Evolutionary conservation across 148 eudicot species (phyloP).

Genomic region (Beta vulgaris): DNA sequence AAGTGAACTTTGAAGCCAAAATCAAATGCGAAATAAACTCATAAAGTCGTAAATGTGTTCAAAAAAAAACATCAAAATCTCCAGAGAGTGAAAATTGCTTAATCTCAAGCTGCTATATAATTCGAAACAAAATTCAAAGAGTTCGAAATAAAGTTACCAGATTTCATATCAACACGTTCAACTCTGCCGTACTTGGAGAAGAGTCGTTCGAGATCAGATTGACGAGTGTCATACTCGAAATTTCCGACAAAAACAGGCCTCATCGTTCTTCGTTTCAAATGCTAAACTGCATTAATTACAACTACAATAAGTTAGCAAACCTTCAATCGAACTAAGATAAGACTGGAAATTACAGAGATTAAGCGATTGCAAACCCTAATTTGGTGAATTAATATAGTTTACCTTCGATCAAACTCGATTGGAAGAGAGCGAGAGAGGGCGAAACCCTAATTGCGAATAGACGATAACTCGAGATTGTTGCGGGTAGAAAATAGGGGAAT

Average conservation of each 20-base stretch:
- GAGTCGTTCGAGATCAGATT: constrained; percentile 69
- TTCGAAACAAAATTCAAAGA: background rate
- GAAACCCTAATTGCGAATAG: constrained; percentile 19
- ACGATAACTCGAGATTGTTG: background rate
- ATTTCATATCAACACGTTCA: constrained; percentile 92
- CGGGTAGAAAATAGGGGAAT: background rate
- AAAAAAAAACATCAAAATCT: background rate
- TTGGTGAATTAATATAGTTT: background rate
- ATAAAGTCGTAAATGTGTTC: background rate
- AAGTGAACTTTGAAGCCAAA: background rate
- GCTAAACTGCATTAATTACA: background rate
- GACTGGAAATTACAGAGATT: background rate
- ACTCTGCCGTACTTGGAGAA: constrained; percentile 80
- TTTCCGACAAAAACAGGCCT: constrained; percentile 83
- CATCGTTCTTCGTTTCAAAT: constrained; percentile 8
- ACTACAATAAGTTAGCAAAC: background rate
- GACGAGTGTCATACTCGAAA: constrained; percentile 78
- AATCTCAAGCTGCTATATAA: background rate
- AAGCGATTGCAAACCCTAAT: background rate
- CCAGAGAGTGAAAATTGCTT: background rate
- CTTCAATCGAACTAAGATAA: background rate
- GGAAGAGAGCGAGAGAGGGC: constrained; percentile 6
- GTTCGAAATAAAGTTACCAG: constrained; percentile 48
- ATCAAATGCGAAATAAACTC: background rate
- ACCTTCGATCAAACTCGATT: constrained; percentile 8